Base-by-base conservation (phyloP, 768 basidiomycete species). In the Podaxis carcinomalis region DNA sequence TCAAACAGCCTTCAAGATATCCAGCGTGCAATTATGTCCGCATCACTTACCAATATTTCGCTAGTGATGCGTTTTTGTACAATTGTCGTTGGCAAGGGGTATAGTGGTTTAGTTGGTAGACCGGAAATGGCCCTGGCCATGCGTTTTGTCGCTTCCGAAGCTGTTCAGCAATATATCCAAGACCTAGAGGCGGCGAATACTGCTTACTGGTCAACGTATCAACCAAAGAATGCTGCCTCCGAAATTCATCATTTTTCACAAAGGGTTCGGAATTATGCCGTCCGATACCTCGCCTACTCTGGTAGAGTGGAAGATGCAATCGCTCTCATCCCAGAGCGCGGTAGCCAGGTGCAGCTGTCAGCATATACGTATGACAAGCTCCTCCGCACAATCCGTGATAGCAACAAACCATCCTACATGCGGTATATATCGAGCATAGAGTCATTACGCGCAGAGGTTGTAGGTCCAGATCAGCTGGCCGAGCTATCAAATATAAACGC, bases 281-380 rank as follows among this genome's bases (percentile, higher is more conserved):
- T 88, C 21, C 72, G 76, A 51, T 72, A 68, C 9, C 74, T 83
- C 19, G 77, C 77, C 6, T 63, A 70, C 13, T 69, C 73, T 3
- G 75, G 77, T 14, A 73, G 77, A 32, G 56, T 75, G 1, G 68
- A 75, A 0, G 73, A 74, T 19, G 84, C 85, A 2, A 37, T 84
- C n/a, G 52, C 64, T n/a, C 68, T 86, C 46, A 66, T 84, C n/a
- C 78, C 78, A 4, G 65, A 70, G 10, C 73, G 74, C 64, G 63
- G 1, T 57, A 71, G 7, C 69, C 68, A 1, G 62, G 57, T 69
- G 75, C 52, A 65, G 23, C 14, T 86, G 42, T 63, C 77, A 4
- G 64, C 65, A 1, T 72, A 68, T 55, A 79, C 78, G 2, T 78
- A 81, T 56, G 58, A 67, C 35, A 65, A 74, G 35, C 73, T 79